Conservation (phyloP, 106 monocot genomes). For the Phalaenopsis aphrodite region DNA sequence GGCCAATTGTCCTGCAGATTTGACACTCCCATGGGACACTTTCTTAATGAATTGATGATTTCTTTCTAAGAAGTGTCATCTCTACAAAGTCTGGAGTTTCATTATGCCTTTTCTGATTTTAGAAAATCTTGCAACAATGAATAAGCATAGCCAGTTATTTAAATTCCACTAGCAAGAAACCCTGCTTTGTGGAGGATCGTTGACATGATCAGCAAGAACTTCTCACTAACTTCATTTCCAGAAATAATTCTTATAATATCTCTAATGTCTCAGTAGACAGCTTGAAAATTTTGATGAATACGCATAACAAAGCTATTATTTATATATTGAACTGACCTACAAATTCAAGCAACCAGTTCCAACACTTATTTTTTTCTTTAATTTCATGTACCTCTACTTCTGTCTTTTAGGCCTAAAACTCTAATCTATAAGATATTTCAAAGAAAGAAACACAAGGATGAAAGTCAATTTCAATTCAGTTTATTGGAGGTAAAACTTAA, state of each 20-base stretch:
- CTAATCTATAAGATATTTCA: background rate
- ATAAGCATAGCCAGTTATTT: background rate
- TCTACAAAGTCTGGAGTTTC: too few species aligned
- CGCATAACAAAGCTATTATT: background rate
- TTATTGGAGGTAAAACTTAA: background rate
- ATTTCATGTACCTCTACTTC: too few species aligned
- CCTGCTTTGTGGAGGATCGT: too few species aligned
- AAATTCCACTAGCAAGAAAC: too few species aligned
- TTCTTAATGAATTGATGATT: too few species aligned
- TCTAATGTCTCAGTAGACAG: background rate
- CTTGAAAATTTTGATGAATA: background rate
- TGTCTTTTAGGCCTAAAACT: background rate
- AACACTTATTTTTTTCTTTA: too few species aligned
- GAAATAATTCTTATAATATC: background rate
- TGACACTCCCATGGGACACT: too few species aligned
- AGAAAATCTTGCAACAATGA: background rate
- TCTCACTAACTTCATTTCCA: background rate
- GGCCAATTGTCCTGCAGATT: too few species aligned
- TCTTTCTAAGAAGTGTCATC: too few species aligned
- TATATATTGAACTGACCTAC: background rate
- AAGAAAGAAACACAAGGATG: background rate
- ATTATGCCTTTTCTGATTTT: too few species aligned
- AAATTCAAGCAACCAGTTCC: background rate
- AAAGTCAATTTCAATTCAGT: background rate
- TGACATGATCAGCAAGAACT: too few species aligned